Percentiles rank a stretch among this genome's conserved stretches.
Conservation (phyloP, 1,139 yeast species). For the Torulaspora globosa region DNA sequence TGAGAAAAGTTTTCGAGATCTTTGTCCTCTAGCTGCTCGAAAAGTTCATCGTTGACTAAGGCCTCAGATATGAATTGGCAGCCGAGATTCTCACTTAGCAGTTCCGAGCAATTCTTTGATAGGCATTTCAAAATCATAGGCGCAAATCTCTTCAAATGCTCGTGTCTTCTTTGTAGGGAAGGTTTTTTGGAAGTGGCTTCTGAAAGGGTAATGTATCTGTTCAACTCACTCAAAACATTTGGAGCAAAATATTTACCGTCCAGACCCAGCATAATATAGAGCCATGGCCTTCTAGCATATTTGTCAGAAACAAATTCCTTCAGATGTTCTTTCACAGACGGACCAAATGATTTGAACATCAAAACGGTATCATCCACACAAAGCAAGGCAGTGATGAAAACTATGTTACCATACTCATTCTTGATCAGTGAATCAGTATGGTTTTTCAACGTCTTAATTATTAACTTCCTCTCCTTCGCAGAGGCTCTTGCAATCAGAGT, state of each 20-base stretch:
- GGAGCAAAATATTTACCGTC: constrained; percentile 84
- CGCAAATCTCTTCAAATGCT: constrained; percentile 60
- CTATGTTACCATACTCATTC: constrained; percentile 83
- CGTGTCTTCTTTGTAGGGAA: constrained; percentile 67
- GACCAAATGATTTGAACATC: constrained; percentile 64
- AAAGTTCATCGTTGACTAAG: constrained; percentile 53
- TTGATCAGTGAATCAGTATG: constrained; percentile 71
- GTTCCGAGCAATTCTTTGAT: constrained; percentile 44
- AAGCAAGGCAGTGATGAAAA: constrained; percentile 72
- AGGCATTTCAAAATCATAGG: constrained; percentile 62
- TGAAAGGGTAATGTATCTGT: constrained; percentile 61
- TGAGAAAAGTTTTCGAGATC: constrained; percentile 44
- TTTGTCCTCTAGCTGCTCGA: constrained; percentile 44
- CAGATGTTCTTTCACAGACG: constrained; percentile 56
- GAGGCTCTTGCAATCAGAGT: constrained; percentile 73
- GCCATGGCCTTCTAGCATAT: constrained; percentile 82
- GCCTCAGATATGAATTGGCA: constrained; percentile 80
- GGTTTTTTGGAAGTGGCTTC: constrained; percentile 80
- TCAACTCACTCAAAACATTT: constrained; percentile 54
- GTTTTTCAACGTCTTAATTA: constrained; percentile 66
- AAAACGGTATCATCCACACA: constrained; percentile 93
- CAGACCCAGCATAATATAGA: constrained; percentile 74
- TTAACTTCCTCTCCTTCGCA: constrained; percentile 86
- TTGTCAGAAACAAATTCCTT: constrained; percentile 63
- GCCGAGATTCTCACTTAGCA: constrained; percentile 69